Conservation (phyloP, 495 filamentous ascomycete genomes). For the Opeltia flavorubescens region DNA sequence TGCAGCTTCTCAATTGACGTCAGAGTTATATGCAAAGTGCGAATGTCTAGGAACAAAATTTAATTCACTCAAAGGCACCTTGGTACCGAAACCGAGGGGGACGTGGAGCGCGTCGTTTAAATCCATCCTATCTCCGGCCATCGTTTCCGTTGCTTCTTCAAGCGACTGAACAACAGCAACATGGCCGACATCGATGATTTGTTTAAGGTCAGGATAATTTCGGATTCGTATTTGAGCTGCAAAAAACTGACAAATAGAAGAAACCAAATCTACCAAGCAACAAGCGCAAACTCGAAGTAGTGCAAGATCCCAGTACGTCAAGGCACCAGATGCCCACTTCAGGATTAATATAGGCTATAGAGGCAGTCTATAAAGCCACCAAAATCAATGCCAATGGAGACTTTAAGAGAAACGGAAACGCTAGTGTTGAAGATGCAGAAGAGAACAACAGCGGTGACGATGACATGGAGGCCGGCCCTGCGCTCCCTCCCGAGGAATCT, state of each 20-base stretch:
- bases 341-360: constrained; percentile 23
- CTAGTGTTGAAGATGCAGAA: constrained; percentile 43
- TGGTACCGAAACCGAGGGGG: not conserved
- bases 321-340: not conserved
- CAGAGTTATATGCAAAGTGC: not conserved
- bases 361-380: constrained; percentile 75
- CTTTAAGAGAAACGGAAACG: constrained; percentile 45
- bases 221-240: not conserved
- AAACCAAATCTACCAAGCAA: constrained; percentile 31
- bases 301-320: constrained; percentile 53
- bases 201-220: constrained; percentile 50
- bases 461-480: constrained; percentile 49
- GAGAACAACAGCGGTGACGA: too few species aligned
- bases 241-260: constrained; percentile 13
- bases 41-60: too few species aligned
- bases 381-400: constrained; percentile 52
- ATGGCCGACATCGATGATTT: constrained; percentile 75
- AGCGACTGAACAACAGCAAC: not conserved
- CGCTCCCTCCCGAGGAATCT: constrained; percentile 50
- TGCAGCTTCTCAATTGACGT: not conserved
- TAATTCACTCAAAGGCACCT: too few species aligned
- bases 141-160: not conserved
- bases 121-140: not conserved
- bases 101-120: not conserved
- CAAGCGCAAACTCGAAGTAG: constrained; percentile 68